Conservation (phyloP, 768 basidiomycete genomes). For the Mycena rosella region DNA sequence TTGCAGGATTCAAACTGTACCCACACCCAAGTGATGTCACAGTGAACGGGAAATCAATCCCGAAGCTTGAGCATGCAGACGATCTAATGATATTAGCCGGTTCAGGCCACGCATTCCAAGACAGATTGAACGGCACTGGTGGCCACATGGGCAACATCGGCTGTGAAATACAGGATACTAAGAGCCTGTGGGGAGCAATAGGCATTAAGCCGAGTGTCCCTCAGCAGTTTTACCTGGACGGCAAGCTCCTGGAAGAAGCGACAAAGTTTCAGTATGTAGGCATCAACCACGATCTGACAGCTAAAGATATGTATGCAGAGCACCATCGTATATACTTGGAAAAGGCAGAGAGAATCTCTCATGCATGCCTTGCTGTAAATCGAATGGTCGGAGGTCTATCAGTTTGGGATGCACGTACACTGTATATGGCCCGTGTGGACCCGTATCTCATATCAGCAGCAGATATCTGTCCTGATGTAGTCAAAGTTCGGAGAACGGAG, state of each 20-base stretch:
- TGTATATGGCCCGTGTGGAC: constrained; percentile 28
- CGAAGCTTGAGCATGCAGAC: constrained; percentile 45
- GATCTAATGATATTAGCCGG: constrained; percentile 41
- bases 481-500: neutral
- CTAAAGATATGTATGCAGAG: neutral
- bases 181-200: neutral
- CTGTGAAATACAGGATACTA: constrained; percentile 13
- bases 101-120: constrained; percentile 34
- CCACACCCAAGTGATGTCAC: constrained; percentile 35
- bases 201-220: neutral
- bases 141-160: constrained; percentile 8
- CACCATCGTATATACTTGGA: neutral
- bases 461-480: constrained; percentile 7
- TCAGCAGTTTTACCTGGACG: constrained; percentile 9
- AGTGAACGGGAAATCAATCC: constrained; percentile 22
- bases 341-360: constrained; percentile 5
- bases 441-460: constrained; percentile 14
- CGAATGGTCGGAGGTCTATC: constrained; percentile 9
- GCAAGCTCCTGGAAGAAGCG: constrained; percentile 15
- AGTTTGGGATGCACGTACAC: constrained; percentile 11
- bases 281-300: constrained; percentile 11
- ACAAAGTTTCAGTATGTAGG: constrained; percentile 32
- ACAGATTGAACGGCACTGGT: neutral
- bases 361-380: constrained; percentile 11
- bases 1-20: constrained; percentile 35